A percentile compares a stretch with the other conserved stretches of the same genome.
Conservation (phyloP, 164 flowering plant genomes). For the Magnolia changhungtana region DNA sequence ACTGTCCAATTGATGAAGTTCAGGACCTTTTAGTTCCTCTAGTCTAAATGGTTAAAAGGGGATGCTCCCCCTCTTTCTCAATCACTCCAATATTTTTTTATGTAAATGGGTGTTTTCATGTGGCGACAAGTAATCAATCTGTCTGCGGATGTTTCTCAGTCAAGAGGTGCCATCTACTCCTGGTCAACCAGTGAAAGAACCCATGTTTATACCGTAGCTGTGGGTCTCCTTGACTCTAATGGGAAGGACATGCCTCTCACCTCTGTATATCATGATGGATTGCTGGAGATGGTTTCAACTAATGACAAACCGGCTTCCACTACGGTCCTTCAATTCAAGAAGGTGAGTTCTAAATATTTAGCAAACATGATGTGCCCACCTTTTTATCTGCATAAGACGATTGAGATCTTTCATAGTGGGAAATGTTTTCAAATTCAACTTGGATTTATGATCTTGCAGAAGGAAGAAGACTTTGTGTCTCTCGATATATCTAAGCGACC, state of each 20-base stretch:
- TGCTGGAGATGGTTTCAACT: conserved; percentile 37
- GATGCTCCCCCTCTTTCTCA: background rate
- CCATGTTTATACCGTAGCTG: conserved; percentile 91
- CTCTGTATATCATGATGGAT: conserved; percentile 66
- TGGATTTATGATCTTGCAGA: conserved; percentile 41
- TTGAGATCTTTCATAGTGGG: background rate
- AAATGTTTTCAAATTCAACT: background rate
- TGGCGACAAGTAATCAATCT: background rate
- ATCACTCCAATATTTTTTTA: background rate
- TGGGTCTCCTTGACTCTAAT: conserved; percentile 76
- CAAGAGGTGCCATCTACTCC: conserved; percentile 92
- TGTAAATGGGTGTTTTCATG: background rate
- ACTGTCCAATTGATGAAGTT: background rate
- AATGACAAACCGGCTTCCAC: conserved; percentile 48
- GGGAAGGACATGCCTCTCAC: conserved; percentile 80
- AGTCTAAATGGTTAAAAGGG: background rate
- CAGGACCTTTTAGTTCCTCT: background rate
- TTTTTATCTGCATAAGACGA: background rate
- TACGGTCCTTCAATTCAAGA: conserved; percentile 67
- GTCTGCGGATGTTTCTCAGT: conserved; percentile 31
- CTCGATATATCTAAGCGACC: conserved; percentile 68
- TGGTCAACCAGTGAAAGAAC: conserved; percentile 86
- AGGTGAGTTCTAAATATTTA: conserved; percentile 44
- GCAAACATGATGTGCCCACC: background rate
- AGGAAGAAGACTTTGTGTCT: conserved; percentile 92